Evolutionary conservation across 176 grass and related monocot species (phyloP), one percentile per base, ranked within the genome.

Genomic region (Phoenix roebelenii): DNA sequence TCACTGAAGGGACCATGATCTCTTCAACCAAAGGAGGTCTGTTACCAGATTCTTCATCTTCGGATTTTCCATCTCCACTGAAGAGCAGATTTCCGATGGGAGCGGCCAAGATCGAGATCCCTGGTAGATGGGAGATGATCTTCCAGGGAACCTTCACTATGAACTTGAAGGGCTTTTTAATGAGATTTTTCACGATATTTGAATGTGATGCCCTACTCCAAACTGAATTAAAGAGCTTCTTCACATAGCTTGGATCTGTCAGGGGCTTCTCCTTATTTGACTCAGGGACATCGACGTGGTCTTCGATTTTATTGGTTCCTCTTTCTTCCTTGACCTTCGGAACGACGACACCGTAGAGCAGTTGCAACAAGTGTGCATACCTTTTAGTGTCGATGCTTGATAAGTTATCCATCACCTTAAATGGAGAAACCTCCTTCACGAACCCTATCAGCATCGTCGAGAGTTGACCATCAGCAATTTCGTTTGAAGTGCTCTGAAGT

Each of bases 1-100:
- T 69, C 16, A 95, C 90, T 0, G 86, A 95, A 0, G 90, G 85
- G n/a, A 90, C 70, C 86, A 86, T 95, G 83, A 89, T 95, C 80
- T 89, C 86, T 75, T 95, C 90, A 24, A 89, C 76, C 74, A 83
- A 58, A 18, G 90, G 90, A 2, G 86, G 74, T 5, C 65, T 79
- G 55, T 74, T 76, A 54, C 54, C 69, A 28, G 23, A 25, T 60
- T 87, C 80, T 19, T 76, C 56, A 15, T 32, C 39, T 5, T 61
- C 22, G 10, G 59, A 35, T 58, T 59, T 67, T 16, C 26, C 79
- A 18, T 75, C 68, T 24, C 14, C 28, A 25, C 63, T 72, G 1
- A 64, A 22, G 73, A 86, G 83, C 39, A 89, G 66, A 35, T 70
- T 78, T 2, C 80, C 85, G 0, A 81, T 18, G 0, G 82, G 85